phyloP scores from a whole-genome alignment of 2,329 filamentous ascomycete species.

The Hypoxylon sp. region DNA sequence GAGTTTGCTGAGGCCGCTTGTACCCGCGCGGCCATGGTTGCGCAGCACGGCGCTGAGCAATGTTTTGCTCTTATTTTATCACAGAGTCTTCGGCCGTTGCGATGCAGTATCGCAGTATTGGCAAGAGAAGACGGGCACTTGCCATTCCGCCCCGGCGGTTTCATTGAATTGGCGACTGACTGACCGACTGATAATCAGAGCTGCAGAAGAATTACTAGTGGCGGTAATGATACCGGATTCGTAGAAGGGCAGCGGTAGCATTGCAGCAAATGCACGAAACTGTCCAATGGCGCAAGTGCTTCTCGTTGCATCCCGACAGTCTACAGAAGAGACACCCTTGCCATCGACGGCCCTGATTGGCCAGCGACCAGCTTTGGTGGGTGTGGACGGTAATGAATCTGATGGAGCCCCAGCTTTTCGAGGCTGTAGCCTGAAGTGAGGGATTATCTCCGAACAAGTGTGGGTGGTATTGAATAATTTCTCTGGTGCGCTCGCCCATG shows the following conservation, averaged over 20 bases:
- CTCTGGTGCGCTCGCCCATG: conserved; percentile 49
- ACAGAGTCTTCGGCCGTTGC: conserved; percentile 21
- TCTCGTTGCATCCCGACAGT: conserved; percentile 43
- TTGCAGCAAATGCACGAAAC: conserved; percentile 44
- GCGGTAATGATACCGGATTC: conserved; percentile 44
- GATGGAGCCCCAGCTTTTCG: conserved; percentile 50
- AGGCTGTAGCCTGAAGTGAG: conserved; percentile 48
- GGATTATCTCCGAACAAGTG: conserved; percentile 54
- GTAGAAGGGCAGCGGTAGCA: conserved; percentile 39
- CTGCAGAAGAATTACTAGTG: conserved; percentile 44
- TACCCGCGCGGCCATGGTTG: conserved; percentile 39
- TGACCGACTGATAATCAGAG: conserved; percentile 39
- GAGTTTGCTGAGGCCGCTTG: conserved; percentile 33
- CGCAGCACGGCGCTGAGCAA: conserved; percentile 13
- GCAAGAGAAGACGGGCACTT: conserved; percentile 21
- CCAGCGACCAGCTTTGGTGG: background rate
- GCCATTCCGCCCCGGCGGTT: conserved; percentile 41
- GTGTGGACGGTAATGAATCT: conserved; percentile 43
- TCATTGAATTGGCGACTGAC: conserved; percentile 42
- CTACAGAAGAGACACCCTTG: conserved; percentile 29
- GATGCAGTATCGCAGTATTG: conserved; percentile 16
- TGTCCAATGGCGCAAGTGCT: conserved; percentile 35
- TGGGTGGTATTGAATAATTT: conserved; percentile 52
- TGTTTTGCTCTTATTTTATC: conserved; percentile 21
- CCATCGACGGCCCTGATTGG: conserved; percentile 30